phyloP scores from a whole-genome alignment of 148 eudicot genomes.

The Rhododendron henanense region DNA sequence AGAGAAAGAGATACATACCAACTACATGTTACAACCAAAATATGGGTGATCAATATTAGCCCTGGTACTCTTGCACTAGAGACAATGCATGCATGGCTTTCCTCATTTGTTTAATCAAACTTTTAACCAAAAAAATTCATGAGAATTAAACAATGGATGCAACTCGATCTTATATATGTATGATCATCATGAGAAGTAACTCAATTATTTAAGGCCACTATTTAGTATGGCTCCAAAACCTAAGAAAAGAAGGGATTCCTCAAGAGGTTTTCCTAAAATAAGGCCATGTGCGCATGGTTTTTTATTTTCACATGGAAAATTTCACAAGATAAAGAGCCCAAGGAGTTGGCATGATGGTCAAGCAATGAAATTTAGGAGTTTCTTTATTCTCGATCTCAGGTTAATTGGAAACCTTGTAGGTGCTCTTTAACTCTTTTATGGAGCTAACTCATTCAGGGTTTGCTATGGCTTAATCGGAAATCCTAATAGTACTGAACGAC shows the following conservation, averaged over 20 bases:
- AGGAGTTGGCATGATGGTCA: background rate
- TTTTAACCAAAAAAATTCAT: background rate
- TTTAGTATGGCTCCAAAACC: background rate
- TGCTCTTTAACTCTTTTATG: background rate
- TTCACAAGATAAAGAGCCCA: too few species aligned
- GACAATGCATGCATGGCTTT: background rate
- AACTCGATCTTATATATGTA: background rate
- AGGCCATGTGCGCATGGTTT: background rate
- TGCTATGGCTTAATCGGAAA: background rate
- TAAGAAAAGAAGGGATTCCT: background rate
- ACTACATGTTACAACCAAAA: background rate
- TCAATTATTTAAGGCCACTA: background rate
- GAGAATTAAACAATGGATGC: background rate
- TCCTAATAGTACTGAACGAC: too few species aligned
- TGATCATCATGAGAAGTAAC: background rate
- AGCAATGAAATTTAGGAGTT: background rate
- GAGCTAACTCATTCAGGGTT: background rate
- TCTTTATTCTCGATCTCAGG: background rate
- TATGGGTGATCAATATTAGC: background rate
- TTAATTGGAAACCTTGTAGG: too few species aligned
- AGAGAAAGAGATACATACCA: background rate
- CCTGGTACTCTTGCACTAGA: background rate
- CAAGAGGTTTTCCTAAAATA: background rate
- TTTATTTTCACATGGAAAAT: background rate
- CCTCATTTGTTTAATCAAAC: background rate